Conservation (phyloP, 331 rosid species). For the Malus hybrid region DNA sequence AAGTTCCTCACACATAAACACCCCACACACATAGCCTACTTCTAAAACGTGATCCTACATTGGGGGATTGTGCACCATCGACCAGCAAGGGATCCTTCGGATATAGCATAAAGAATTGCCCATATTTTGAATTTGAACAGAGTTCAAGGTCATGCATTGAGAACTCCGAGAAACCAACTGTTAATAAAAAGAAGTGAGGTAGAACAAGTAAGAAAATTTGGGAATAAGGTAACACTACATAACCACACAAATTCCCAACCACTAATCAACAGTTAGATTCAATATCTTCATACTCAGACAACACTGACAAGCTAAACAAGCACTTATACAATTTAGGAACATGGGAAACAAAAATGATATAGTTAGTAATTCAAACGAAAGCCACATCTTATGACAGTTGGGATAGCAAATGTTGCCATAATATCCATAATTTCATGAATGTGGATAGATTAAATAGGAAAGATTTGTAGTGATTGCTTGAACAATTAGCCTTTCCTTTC, state of each 20-base stretch:
- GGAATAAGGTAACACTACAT: not conserved
- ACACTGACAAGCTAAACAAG: not conserved
- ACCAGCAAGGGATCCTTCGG: not conserved
- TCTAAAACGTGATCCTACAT: too few relatives aligned
- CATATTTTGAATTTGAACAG: not conserved
- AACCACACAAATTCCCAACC: not conserved
- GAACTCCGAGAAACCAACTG: not conserved
- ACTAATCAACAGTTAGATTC: not conserved
- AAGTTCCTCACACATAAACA: not conserved
- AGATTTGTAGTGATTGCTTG: conserved; percentile 29
- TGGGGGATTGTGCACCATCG: too few relatives aligned
- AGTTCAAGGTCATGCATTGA: not conserved
- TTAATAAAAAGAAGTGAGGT: not conserved
- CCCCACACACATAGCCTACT: not conserved
- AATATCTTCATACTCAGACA: not conserved
- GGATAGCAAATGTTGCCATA: conserved; percentile 43
- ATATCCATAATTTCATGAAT: not conserved
- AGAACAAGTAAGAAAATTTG: too few relatives aligned
- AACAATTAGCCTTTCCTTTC: not conserved
- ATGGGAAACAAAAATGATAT: not conserved
- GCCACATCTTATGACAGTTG: conserved; percentile 16
- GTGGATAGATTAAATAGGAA: not conserved
- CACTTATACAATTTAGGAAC: not conserved
- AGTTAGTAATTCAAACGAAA: not conserved
- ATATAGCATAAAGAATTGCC: not conserved